Evolutionary conservation across 1,284 basidiomycete species (phyloP).

Genomic region (Xanthoconium separans): DNA sequence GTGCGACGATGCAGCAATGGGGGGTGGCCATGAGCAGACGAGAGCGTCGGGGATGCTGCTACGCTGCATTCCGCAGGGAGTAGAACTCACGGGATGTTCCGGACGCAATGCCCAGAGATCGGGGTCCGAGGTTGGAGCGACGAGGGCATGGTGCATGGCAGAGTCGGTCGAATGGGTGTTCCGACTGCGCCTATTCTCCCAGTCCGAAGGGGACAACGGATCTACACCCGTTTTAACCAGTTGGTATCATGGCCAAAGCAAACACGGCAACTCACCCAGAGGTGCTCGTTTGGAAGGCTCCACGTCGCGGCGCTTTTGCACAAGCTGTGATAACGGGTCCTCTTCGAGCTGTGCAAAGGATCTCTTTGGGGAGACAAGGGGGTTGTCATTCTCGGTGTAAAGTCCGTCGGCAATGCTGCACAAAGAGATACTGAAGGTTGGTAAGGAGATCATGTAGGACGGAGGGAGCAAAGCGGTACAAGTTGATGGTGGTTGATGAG

Average conservation of each 20-base stretch:
- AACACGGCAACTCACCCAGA: slow-evolving; percentile 26
- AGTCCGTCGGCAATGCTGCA: slow-evolving; percentile 2
- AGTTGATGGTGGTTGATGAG: slow-evolving; percentile 14
- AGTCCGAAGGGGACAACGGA: slow-evolving; percentile 25
- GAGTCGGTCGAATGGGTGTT: slow-evolving; percentile 4
- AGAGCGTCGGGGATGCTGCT: slow-evolving; percentile 6
- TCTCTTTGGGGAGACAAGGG: slow-evolving; percentile 21
- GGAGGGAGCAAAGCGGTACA: slow-evolving; percentile 1
- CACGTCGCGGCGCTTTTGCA: slow-evolving; percentile 19
- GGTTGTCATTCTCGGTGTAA: slow-evolving; percentile 13
- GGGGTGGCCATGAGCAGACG: slow-evolving; percentile 30
- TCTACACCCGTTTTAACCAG: slow-evolving; percentile 17
- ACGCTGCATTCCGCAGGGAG: slow-evolving; percentile 8
- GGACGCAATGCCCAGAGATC: slow-evolving; percentile 15
- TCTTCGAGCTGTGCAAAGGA: slow-evolving; percentile 19
- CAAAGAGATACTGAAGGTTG: background rate
- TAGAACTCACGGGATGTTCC: slow-evolving; percentile 12
- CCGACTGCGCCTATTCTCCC: slow-evolving; percentile 18
- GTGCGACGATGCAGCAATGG: slow-evolving; percentile 1
- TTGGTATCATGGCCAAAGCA: background rate
- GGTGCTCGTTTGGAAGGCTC: slow-evolving; percentile 18
- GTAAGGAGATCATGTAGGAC: slow-evolving; percentile 26
- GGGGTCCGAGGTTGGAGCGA: slow-evolving; percentile 5
- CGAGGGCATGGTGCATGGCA: slow-evolving; percentile 11
- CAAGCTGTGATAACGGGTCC: slow-evolving; percentile 14